Base-by-base conservation (phyloP, 1,139 yeast genomes). In the Hanseniaspora gamundiae region DNA sequence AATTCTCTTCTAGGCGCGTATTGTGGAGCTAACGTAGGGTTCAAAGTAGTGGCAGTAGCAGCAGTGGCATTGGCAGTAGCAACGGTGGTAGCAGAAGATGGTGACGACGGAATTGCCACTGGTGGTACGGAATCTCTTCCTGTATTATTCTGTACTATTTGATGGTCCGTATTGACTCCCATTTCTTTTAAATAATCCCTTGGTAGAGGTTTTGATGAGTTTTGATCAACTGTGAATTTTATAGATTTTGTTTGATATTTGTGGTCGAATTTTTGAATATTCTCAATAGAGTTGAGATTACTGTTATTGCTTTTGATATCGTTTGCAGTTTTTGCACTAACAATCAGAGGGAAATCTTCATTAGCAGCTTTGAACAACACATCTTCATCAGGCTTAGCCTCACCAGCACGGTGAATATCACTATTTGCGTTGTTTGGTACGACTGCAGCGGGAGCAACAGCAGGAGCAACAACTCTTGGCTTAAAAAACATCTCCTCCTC, bases 191-290 rank as follows among this genome's bases (percentile, higher is more conserved):
- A 45, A 1, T 48, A 47, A 31, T 52, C 52, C 2, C 49, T 49
- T 19, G 61, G 59, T 8, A 60, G 47, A 41, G 50, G 63, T 41
- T 54, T 55, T 1, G 64, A 60, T 6, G 60, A 53, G 6, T 56
- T 50, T 49, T 60, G 64, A 44, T 60, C 64, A 16, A 59, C 49
- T 2, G 62, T 59, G 41, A 58, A 61, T 38, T 49, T 56, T 13
- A 60, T 54, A 1, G 63, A 59, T 38, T 57, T 60, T 2, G 64
- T 58, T 43, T 56, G 52, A 43, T 53, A 60, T 46, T 58, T 58
- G 4, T 63, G 63, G 42, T 60, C 59, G 45, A 60, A 60, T 11
- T 56, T 41, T 20, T 49, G 52, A 14, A 52, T 58, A 16, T 55
- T 43, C 1, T 58, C 42, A 2, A 58, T n/a, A n/a, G n/a, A 8